Evolutionary conservation across 73 alveolate genomes (phyloP).

Genomic region (Tetrahymena malaccensis): DNA sequence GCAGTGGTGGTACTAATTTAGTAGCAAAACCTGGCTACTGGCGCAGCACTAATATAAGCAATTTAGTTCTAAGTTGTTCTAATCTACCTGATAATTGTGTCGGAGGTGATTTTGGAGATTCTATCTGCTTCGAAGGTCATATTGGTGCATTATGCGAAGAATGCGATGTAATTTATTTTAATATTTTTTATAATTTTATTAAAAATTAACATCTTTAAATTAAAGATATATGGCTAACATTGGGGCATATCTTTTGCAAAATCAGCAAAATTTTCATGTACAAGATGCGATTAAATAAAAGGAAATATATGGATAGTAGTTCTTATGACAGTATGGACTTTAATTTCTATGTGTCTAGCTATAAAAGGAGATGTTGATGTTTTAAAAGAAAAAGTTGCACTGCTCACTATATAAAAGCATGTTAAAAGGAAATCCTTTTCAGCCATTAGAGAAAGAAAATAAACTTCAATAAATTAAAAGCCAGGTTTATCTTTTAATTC

Average conservation of each 20-base stretch:
- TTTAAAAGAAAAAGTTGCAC: not conserved
- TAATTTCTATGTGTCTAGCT: constrained; percentile 6
- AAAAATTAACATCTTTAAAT: too few species aligned
- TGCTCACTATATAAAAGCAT: not conserved
- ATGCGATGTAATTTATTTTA: not conserved
- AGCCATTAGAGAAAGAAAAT: not conserved
- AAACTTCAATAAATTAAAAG: not conserved
- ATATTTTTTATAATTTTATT: too few species aligned
- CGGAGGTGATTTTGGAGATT: constrained; percentile 17
- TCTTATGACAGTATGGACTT: constrained; percentile 11
- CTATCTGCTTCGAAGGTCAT: constrained; percentile 9
- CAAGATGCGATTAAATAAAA: not conserved
- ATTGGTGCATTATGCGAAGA: constrained; percentile 33
- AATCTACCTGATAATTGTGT: constrained; percentile 1
- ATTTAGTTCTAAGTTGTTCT: not conserved
- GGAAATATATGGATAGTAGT: not conserved
- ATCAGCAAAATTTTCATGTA: not conserved
- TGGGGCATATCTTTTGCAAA: not conserved
- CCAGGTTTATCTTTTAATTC: not conserved
- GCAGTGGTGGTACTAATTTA: constrained; percentile 22
- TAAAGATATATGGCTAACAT: not conserved
- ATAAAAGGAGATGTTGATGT: not conserved
- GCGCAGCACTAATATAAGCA: constrained; percentile 28
- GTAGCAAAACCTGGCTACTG: constrained; percentile 46
- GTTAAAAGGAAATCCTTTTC: not conserved